phyloP scores from a whole-genome alignment of 495 filamentous ascomycete genomes.

The Aspergillus kassunensis region DNA sequence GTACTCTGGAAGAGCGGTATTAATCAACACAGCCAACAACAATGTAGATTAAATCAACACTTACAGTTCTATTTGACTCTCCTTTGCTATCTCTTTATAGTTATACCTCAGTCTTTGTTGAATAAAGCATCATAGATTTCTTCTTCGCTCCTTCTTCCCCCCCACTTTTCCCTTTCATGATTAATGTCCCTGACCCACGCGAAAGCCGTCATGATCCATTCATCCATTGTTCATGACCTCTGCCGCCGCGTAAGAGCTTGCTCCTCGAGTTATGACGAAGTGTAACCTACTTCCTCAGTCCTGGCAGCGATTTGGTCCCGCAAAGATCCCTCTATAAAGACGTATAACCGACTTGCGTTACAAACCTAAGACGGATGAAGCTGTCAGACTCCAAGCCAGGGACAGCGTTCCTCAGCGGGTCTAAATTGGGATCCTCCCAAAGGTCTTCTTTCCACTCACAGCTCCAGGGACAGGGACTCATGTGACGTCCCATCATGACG shows the following conservation, averaged over 20 bases:
- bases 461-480: not conserved
- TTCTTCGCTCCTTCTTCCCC: slow-evolving; percentile 5
- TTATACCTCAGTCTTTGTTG: not conserved
- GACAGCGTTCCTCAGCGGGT: slow-evolving; percentile 1
- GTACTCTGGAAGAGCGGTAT: not conserved
- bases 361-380: too few relatives aligned
- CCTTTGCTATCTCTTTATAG: too few relatives aligned
- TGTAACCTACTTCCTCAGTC: too few relatives aligned
- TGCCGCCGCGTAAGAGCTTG: too few relatives aligned
- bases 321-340: too few relatives aligned
- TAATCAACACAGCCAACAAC: slow-evolving; percentile 1
- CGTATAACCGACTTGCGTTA: too few relatives aligned
- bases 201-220: not conserved
- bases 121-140: not conserved
- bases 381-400: slow-evolving; percentile 5
- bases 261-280: too few relatives aligned
- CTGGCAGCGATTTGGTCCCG: too few relatives aligned
- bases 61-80: too few relatives aligned
- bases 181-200: slow-evolving; percentile 15
- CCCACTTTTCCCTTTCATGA: slow-evolving; percentile 7
- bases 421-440: slow-evolving; percentile 3
- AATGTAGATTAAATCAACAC: too few relatives aligned
- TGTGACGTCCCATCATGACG: slow-evolving; percentile 6
- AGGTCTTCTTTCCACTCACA: slow-evolving; percentile 3
- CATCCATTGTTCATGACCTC: not conserved